These are phyloP conservation scores for Vitellaria paradoxa DNA, from an alignment of 179 eudicot species.

Conservation along the genomic window DNA sequence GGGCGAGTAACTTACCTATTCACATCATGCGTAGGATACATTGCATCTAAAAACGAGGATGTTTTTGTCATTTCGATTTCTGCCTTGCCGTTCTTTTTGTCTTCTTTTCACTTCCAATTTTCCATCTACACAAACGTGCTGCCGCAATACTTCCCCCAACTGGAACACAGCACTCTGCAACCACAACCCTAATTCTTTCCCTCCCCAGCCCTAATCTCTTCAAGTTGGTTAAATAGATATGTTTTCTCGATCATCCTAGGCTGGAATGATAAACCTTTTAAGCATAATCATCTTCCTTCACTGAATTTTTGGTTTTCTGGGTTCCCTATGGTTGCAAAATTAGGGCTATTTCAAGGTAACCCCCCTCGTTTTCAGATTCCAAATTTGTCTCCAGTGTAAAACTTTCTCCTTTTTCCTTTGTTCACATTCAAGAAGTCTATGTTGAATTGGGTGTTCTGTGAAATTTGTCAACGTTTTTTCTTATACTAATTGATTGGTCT, in stretches of 20 bases:
- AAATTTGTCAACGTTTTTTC: background rate
- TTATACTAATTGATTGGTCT: background rate
- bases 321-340: background rate
- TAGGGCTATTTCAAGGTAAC: slow-evolving; percentile 10
- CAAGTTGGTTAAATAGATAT: background rate
- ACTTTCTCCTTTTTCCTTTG: background rate
- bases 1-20: too few relatives aligned
- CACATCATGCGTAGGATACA: too few relatives aligned
- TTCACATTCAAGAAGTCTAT: background rate
- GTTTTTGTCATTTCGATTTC: slow-evolving; percentile 3
- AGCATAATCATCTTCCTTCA: background rate
- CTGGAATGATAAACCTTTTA: background rate
- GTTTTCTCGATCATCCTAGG: background rate
- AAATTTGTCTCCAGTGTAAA: background rate
- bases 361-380: background rate
- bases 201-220: background rate
- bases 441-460: background rate
- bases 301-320: background rate
- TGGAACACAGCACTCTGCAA: background rate
- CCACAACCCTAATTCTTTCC: background rate
- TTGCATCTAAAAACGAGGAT: background rate
- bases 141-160: too few relatives aligned
- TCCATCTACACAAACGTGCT: slow-evolving; percentile 5
- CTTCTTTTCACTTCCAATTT: background rate
- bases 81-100: background rate